Percentiles rank a stretch among this genome's conserved stretches.
phyloP scores from a whole-genome alignment of 768 basidiomycete species.

The Hemileccinum rubropunctum region DNA sequence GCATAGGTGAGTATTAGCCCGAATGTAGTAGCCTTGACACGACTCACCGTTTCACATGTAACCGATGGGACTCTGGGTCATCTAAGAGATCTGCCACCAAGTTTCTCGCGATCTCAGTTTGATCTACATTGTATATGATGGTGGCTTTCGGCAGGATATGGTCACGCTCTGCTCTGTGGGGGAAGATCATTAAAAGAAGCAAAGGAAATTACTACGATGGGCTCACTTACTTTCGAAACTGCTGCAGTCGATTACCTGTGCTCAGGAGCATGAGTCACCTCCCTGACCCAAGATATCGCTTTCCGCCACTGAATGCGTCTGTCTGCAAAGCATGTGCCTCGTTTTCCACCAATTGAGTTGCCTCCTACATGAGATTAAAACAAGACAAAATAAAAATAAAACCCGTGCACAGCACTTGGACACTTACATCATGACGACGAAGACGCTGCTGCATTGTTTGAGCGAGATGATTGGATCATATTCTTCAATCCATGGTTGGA shows the following conservation, averaged over 20 bases:
- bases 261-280: slow-evolving; percentile 54
- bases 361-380: no score
- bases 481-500: no score
- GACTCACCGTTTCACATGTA: slow-evolving; percentile 39
- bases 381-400: no score
- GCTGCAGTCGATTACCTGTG: slow-evolving; percentile 54
- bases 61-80: slow-evolving; percentile 21
- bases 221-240: slow-evolving; percentile 45
- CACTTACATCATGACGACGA: no score
- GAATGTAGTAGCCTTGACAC: not conserved
- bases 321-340: no score
- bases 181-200: not conserved
- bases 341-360: no score
- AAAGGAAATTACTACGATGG: not conserved
- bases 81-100: slow-evolving; percentile 21
- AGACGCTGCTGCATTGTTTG: no score
- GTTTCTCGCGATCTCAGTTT: slow-evolving; percentile 36
- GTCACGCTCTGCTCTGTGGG: slow-evolving; percentile 43
- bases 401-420: no score
- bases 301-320: slow-evolving; percentile 47
- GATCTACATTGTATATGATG: slow-evolving; percentile 41
- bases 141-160: slow-evolving; percentile 53
- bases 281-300: slow-evolving; percentile 55
- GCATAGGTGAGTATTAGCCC: not conserved
- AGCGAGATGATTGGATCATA: no score